A percentile compares a stretch with the other conserved stretches of the same genome.
Evolutionary conservation across 345 rosid species (phyloP).

Genomic region (Eucalyptus pauciflora): DNA sequence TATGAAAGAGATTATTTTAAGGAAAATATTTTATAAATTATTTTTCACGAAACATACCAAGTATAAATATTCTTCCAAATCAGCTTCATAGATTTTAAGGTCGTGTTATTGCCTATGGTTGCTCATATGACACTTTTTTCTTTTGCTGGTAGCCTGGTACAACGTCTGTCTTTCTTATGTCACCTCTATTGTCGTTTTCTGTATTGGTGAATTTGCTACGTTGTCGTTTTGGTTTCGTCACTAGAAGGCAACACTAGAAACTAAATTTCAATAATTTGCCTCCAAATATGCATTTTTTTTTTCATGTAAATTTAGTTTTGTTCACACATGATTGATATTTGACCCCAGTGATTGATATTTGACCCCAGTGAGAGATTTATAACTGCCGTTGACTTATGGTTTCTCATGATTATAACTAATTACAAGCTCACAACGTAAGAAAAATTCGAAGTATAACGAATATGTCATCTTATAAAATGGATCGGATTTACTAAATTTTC

Average conservation of each 20-base stretch:
- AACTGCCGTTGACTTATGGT: background rate
- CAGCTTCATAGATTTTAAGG: background rate
- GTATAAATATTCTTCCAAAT: background rate
- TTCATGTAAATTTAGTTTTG: background rate
- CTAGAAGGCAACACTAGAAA: background rate
- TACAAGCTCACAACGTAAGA: background rate
- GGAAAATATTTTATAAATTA: no score
- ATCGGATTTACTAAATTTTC: background rate
- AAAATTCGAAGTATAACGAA: background rate
- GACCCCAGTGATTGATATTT: background rate
- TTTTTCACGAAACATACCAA: background rate
- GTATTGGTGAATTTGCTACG: background rate
- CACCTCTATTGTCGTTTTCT: background rate
- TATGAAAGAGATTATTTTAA: no score
- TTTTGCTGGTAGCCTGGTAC: background rate
- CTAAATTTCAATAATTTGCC: background rate
- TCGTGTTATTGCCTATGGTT: background rate
- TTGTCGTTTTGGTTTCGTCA: background rate
- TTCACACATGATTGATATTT: background rate
- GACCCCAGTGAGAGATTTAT: background rate
- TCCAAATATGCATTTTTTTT: background rate
- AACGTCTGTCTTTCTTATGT: background rate
- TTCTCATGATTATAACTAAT: background rate
- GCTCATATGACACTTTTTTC: background rate
- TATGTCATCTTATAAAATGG: background rate